Percentiles rank a stretch among this genome's conserved stretches.
phyloP scores from a whole-genome alignment of 2,329 filamentous ascomycete genomes.

The Helotiales sp. region DNA sequence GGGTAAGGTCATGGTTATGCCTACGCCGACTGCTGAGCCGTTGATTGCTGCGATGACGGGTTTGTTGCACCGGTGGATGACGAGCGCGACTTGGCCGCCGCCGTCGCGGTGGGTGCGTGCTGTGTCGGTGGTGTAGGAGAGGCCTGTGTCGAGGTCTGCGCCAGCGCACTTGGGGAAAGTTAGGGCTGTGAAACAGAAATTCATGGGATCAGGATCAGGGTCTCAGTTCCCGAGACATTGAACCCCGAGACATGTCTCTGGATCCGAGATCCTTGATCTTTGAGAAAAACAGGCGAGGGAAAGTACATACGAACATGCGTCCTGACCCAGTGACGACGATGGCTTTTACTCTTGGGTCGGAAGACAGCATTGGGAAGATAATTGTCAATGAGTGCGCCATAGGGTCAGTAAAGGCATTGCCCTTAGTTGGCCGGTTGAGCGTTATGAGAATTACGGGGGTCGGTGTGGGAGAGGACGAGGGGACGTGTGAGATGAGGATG shows the following conservation, averaged over 20 bases:
- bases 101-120: slow-evolving; percentile 48
- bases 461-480: slow-evolving; percentile 54
- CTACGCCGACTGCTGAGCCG: slow-evolving; percentile 63
- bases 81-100: slow-evolving; percentile 59
- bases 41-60: slow-evolving; percentile 64
- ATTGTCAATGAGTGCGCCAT: too few species aligned
- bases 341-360: slow-evolving; percentile 58
- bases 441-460: slow-evolving; percentile 68
- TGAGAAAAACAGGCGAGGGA: too few species aligned
- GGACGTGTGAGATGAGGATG: slow-evolving; percentile 56
- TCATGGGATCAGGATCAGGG: too few species aligned
- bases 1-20: slow-evolving; percentile 65
- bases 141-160: slow-evolving; percentile 40
- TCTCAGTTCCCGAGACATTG: too few species aligned
- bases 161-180: too few species aligned
- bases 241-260: too few species aligned
- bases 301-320: slow-evolving; percentile 58
- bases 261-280: too few species aligned
- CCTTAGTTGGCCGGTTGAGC: slow-evolving; percentile 66
- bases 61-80: slow-evolving; percentile 62
- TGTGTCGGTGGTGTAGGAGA: slow-evolving; percentile 32
- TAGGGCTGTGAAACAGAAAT: too few species aligned
- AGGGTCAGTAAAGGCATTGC: slow-evolving; percentile 75
- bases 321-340: slow-evolving; percentile 60
- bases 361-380: slow-evolving; percentile 57